Percentiles rank a stretch among this genome's conserved stretches.
phyloP scores from a whole-genome alignment of 371 early-diverging fungal genomes.

The Mortierella sp. region DNA sequence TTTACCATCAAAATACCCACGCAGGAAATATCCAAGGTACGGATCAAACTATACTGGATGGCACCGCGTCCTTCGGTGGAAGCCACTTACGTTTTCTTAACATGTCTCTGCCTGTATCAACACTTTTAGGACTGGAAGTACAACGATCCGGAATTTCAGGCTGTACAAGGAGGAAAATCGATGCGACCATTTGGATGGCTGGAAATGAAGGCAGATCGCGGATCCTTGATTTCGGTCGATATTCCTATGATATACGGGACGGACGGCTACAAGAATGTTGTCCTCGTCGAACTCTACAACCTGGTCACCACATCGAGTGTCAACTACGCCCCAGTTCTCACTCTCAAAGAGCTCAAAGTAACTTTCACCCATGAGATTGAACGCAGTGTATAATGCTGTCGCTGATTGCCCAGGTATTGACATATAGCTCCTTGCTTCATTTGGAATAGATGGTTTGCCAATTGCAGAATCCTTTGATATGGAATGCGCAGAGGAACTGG shows the following conservation, averaged over 20 bases:
- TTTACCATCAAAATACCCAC: constrained; percentile 78
- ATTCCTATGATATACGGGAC: constrained; percentile 73
- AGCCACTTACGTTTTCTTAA: background rate
- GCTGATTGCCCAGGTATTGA: too few relatives aligned
- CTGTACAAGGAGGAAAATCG: constrained; percentile 48
- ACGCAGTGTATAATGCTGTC: too few relatives aligned
- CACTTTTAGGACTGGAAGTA: constrained; percentile 79
- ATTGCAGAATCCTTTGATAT: constrained; percentile 80
- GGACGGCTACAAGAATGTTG: constrained; percentile 69
- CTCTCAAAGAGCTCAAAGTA: constrained; percentile 69
- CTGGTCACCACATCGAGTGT: constrained; percentile 76
- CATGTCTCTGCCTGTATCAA: background rate
- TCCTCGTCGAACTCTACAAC: constrained; percentile 69
- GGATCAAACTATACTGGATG: background rate
- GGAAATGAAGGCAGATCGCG: constrained; percentile 73
- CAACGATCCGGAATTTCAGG: constrained; percentile 61
- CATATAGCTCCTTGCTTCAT: background rate
- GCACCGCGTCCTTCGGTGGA: background rate
- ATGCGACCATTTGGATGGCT: constrained; percentile 87
- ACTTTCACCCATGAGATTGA: background rate
- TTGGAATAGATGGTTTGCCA: constrained; percentile 65
- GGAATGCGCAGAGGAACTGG: constrained; percentile 86
- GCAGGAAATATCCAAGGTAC: constrained; percentile 84
- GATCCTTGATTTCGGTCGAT: constrained; percentile 68
- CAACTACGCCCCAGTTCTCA: constrained; percentile 77